phyloP scores from a whole-genome alignment of 2,329 filamentous ascomycete genomes.

The Tetracladium maxilliforme region DNA sequence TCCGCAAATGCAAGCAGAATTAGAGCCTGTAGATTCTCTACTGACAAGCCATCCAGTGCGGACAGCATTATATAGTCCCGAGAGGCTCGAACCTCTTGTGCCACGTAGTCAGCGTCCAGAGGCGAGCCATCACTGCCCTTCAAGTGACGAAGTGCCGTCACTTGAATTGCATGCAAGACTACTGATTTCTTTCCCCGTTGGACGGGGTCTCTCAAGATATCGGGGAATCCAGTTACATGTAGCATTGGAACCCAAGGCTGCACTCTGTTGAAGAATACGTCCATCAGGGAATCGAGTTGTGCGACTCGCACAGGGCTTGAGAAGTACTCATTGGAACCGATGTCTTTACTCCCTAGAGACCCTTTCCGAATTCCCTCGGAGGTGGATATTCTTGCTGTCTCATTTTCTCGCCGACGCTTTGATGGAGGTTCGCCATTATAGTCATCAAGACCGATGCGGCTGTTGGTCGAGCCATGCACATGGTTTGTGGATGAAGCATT shows the following conservation, averaged over 20 bases:
- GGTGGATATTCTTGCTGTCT: slow-evolving; percentile 1
- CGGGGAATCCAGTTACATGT: slow-evolving; percentile 15
- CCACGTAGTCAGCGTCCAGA: slow-evolving; percentile 5
- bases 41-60: slow-evolving; percentile 16
- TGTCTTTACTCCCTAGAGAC: slow-evolving; percentile 1
- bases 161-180: slow-evolving; percentile 18
- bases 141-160: slow-evolving; percentile 12
- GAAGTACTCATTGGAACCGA: no score
- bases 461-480: no score
- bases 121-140: slow-evolving; percentile 9
- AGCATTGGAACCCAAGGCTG: slow-evolving; percentile 25
- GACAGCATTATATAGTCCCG: slow-evolving; percentile 14
- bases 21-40: slow-evolving; percentile 20
- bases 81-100: slow-evolving; percentile 3
- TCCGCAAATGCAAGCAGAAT: slow-evolving; percentile 21
- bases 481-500: no score
- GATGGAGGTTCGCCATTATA: slow-evolving; percentile 1
- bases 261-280: slow-evolving; percentile 8
- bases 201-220: slow-evolving; percentile 8
- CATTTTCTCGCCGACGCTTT: slow-evolving; percentile 1
- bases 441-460: no score
- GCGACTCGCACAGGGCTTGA: no score
- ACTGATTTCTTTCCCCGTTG: slow-evolving; percentile 12
- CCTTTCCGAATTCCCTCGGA: slow-evolving; percentile 2
- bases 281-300: slow-evolving; percentile 2